phyloP scores from a whole-genome alignment of 306 rosid genomes.

The cucumber (Cucumis sativus) region Cucumber_9930_V3 NC_026660.2:10315501-10316000 shows the following conservation, averaged over 20 bases:
- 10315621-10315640: not conserved
- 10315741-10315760: not conserved
- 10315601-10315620: not conserved
- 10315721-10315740: not conserved
- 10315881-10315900: not conserved
- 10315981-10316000: not conserved
- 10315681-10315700: not conserved
- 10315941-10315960: not conserved
- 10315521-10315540: not conserved
- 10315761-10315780: not conserved
- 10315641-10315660: not conserved
- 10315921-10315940: not conserved
- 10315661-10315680: not conserved
- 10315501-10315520: not conserved
- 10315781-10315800: not conserved
- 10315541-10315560: not conserved
- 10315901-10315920: not conserved
- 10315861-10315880: not conserved
- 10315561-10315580: not conserved
- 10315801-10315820: not conserved
- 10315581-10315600: not conserved
- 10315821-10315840: not conserved
- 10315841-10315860: not conserved
- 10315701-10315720: not conserved
- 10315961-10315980: not conserved